Conservation (phyloP, 2,329 filamentous ascomycete genomes). For the Aureobasidium vineae region DNA sequence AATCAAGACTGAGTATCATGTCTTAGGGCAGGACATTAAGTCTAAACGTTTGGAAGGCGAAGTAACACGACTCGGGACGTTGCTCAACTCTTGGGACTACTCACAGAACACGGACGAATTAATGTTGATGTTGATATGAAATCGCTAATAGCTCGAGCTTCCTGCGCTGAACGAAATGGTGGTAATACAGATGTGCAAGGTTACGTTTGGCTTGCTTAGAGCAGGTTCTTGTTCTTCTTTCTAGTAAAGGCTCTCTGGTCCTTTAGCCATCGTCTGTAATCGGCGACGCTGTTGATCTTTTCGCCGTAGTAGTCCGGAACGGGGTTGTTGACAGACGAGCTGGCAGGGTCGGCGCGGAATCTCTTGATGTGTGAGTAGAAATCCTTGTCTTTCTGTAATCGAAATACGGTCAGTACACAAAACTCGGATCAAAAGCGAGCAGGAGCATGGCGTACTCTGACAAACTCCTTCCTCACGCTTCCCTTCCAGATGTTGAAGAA, state of each 20-base stretch:
- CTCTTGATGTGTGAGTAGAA: conserved; percentile 92
- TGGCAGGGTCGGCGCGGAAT: conserved; percentile 85
- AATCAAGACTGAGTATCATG: neutral
- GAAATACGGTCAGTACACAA: neutral
- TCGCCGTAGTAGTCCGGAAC: conserved; percentile 98
- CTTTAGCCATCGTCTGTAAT: conserved; percentile 94
- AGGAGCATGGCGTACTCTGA: conserved; percentile 52
- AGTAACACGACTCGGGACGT: no score
- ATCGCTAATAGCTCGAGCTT: conserved; percentile 21
- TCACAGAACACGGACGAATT: neutral
- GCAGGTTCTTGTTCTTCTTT: conserved; percentile 71
- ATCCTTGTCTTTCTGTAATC: conserved; percentile 76
- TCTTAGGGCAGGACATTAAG: neutral
- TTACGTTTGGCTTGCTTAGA: conserved; percentile 43
- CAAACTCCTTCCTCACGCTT: conserved; percentile 69
- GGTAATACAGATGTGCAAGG: conserved; percentile 12
- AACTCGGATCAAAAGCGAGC: neutral
- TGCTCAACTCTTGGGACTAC: neutral
- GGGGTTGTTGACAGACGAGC: conserved; percentile 86
- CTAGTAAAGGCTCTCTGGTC: conserved; percentile 92
- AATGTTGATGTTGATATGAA: neutral
- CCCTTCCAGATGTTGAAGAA: conserved; percentile 76
- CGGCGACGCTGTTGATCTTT: conserved; percentile 90
- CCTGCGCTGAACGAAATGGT: conserved; percentile 19
- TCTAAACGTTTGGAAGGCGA: neutral